Evolutionary conservation across 2,329 filamentous ascomycete species (phyloP).

Genomic region (Huntiella bhutanensis): DNA sequence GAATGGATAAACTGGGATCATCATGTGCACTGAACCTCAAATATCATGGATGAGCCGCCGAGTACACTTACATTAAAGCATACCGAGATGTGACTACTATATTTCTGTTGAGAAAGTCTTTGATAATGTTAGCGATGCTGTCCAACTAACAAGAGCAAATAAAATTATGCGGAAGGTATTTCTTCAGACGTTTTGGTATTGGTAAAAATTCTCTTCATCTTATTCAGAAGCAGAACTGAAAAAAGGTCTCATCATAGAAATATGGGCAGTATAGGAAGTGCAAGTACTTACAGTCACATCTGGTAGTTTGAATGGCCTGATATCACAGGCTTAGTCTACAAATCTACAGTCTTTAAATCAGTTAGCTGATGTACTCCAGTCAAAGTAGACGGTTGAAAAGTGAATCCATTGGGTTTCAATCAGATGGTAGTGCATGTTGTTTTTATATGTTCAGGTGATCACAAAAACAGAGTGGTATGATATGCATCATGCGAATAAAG

Average conservation of each 20-base stretch:
- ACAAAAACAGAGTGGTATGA: conserved; percentile 12
- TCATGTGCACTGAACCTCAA: conserved; percentile 15
- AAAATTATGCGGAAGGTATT: neutral
- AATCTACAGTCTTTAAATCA: too few species aligned
- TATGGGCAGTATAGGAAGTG: neutral
- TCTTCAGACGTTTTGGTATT: conserved; percentile 21
- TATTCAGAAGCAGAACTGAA: conserved; percentile 61
- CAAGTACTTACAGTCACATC: neutral
- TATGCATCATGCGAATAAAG: conserved; percentile 10
- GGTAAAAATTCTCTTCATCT: conserved; percentile 45
- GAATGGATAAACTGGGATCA: conserved; percentile 55
- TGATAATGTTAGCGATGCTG: neutral
- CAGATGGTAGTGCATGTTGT: conserved; percentile 63
- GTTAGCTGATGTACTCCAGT: too few species aligned
- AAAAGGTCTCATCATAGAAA: conserved; percentile 43
- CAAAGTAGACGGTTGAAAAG: neutral
- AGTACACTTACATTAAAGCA: too few species aligned
- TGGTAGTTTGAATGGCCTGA: too few species aligned
- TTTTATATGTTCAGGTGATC: conserved; percentile 24
- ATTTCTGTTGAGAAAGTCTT: neutral
- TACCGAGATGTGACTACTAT: too few species aligned
- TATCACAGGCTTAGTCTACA: too few species aligned
- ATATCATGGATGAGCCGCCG: too few species aligned
- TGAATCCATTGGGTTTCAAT: conserved; percentile 16
- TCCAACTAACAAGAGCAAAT: neutral